Conservation (phyloP, 805 yeast species). For the Tetrapisispora namnaoensis region DNA sequence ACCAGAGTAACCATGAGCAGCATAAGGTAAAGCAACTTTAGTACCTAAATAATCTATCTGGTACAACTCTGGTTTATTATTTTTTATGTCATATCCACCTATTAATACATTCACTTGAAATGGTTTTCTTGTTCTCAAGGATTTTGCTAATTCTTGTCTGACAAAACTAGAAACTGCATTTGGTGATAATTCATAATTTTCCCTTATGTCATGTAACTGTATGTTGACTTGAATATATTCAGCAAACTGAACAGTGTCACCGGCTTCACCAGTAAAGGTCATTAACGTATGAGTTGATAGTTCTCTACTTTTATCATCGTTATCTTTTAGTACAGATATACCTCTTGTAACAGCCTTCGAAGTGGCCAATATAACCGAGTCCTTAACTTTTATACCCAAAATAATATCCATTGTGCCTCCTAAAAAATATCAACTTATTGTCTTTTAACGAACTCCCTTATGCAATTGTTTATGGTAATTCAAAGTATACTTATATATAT, state of each 20-base stretch:
- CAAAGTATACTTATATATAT: no score
- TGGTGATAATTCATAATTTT: slow-evolving; percentile 71
- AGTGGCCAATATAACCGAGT: slow-evolving; percentile 82
- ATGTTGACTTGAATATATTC: slow-evolving; percentile 90
- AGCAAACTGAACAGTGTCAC: slow-evolving; percentile 92
- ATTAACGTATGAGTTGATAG: slow-evolving; percentile 69
- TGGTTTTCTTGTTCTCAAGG: slow-evolving; percentile 89
- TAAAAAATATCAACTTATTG: not conserved
- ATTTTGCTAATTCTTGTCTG: slow-evolving; percentile 77
- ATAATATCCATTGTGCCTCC: slow-evolving; percentile 68
- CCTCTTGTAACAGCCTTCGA: slow-evolving; percentile 92
- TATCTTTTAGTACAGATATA: slow-evolving; percentile 65
- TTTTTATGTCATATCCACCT: slow-evolving; percentile 67
- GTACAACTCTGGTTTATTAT: slow-evolving; percentile 54
- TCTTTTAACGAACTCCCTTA: not conserved
- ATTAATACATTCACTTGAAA: slow-evolving; percentile 86
- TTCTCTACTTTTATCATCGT: slow-evolving; percentile 70
- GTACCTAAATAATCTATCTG: slow-evolving; percentile 95
- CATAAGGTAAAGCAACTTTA: slow-evolving; percentile 82
- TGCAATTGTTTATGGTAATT: no score
- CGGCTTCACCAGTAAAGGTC: slow-evolving; percentile 93
- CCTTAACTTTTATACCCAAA: slow-evolving; percentile 74
- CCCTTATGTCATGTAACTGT: slow-evolving; percentile 79
- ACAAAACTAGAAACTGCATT: slow-evolving; percentile 82
- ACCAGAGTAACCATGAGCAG: slow-evolving; percentile 98